These are phyloP conservation scores for Apodospora peruviana DNA, from an alignment of 495 filamentous ascomycete species.

Conservation along the genomic window DNA sequence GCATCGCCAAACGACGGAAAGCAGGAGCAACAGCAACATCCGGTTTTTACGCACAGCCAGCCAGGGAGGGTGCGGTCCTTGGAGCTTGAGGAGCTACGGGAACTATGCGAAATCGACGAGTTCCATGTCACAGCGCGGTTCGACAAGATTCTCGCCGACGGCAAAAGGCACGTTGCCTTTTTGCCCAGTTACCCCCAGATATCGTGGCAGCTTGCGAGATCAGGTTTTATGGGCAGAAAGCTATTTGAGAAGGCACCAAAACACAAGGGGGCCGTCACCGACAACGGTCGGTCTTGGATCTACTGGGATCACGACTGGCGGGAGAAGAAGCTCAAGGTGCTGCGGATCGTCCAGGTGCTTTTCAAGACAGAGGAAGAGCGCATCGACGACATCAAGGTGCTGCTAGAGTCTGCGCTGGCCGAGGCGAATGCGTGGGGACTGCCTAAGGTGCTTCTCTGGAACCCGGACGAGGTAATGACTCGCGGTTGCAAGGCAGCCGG, in stretches of 20 bases:
- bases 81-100: slow-evolving; percentile 39
- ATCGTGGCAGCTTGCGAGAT: slow-evolving; percentile 76
- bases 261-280: slow-evolving; percentile 53
- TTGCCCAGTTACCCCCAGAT: slow-evolving; percentile 65
- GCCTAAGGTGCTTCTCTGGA: slow-evolving; percentile 39
- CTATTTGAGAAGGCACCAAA: slow-evolving; percentile 37
- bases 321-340: slow-evolving; percentile 66
- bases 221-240: slow-evolving; percentile 64
- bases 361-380: slow-evolving; percentile 24
- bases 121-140: slow-evolving; percentile 30
- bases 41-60: slow-evolving; percentile 4
- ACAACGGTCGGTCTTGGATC: slow-evolving; percentile 60
- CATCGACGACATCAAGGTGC: slow-evolving; percentile 51
- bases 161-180: slow-evolving; percentile 55
- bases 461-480: slow-evolving; percentile 28
- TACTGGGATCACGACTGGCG: slow-evolving; percentile 46
- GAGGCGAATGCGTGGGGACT: slow-evolving; percentile 38
- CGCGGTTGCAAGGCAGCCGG: slow-evolving; percentile 30
- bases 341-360: slow-evolving; percentile 54
- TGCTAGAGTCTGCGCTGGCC: slow-evolving; percentile 33
- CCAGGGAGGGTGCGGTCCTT: slow-evolving; percentile 25
- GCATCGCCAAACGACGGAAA: slow-evolving; percentile 9
- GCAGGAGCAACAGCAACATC: too few relatives aligned
- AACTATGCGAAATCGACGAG: slow-evolving; percentile 53
- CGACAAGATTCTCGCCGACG: slow-evolving; percentile 11